phyloP scores from a whole-genome alignment of 1,139 yeast species.

The Taphrina sp. region DNA sequence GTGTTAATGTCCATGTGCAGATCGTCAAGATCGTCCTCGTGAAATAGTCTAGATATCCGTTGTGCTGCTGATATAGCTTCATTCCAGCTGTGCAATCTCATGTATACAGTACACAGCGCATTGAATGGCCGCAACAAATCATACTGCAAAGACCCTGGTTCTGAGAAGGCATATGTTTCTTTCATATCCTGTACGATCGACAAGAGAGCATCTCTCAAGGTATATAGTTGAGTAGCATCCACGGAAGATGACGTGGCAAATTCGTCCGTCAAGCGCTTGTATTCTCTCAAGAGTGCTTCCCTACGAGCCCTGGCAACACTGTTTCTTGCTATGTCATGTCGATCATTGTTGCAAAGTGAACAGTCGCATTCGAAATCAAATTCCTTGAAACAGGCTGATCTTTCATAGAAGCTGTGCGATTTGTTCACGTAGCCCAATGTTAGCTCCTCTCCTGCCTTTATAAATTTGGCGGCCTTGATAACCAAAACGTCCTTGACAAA shows the following conservation, averaged over 20 bases:
- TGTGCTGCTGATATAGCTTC: neutral
- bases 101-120: constrained; percentile 1
- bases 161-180: too few relatives aligned
- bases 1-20: neutral
- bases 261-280: too few relatives aligned
- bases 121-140: constrained; percentile 11
- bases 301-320: constrained; percentile 4
- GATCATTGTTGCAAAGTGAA: constrained; percentile 11
- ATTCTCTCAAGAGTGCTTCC: neutral
- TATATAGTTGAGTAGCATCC: too few relatives aligned
- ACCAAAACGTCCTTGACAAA: constrained; percentile 15
- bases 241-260: too few relatives aligned
- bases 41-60: neutral
- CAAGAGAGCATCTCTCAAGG: too few relatives aligned
- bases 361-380: constrained; percentile 25
- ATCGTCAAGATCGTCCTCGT: constrained; percentile 11
- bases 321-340: neutral
- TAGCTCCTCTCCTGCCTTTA: constrained; percentile 17
- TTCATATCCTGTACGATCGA: too few relatives aligned
- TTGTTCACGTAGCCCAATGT: constrained; percentile 24
- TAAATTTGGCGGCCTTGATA: constrained; percentile 20
- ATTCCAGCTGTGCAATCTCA: constrained; percentile 6
- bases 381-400: constrained; percentile 10
- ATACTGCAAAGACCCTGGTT: too few relatives aligned
- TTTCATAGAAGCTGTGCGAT: neutral